Conservation (phyloP, 805 yeast genomes). For the Candida nonsorbophila region DNA sequence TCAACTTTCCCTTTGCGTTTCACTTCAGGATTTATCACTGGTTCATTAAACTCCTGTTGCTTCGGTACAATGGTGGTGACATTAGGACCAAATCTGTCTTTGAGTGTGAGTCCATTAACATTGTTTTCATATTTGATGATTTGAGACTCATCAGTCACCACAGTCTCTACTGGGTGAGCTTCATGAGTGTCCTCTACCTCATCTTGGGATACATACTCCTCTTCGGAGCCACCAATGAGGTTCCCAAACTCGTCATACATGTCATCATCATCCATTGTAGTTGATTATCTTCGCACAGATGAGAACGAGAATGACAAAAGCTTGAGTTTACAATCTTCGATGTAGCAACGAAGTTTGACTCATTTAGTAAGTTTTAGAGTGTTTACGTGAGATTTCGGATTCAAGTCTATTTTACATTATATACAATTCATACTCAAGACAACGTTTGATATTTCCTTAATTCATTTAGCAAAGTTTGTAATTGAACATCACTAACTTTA, state of each 20-base stretch:
- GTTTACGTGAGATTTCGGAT: too few relatives aligned
- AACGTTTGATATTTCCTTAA: slow-evolving; percentile 55
- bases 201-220: slow-evolving; percentile 7
- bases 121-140: neutral
- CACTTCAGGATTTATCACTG: slow-evolving; percentile 15
- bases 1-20: slow-evolving; percentile 35
- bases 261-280: slow-evolving; percentile 61
- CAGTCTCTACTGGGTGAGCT: slow-evolving; percentile 17
- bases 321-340: too few relatives aligned
- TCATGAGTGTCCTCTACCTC: slow-evolving; percentile 1
- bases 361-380: too few relatives aligned
- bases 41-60: slow-evolving; percentile 19
- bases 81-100: slow-evolving; percentile 23
- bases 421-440: too few relatives aligned
- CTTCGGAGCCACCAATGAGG: slow-evolving; percentile 47
- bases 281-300: too few relatives aligned
- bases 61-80: slow-evolving; percentile 58
- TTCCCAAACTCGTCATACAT: slow-evolving; percentile 82
- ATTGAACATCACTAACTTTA: slow-evolving; percentile 80
- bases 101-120: slow-evolving; percentile 2
- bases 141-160: slow-evolving; percentile 5
- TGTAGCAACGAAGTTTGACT: too few relatives aligned
- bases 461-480: slow-evolving; percentile 84
- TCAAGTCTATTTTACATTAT: too few relatives aligned
- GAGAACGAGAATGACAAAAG: too few relatives aligned